A percentile compares a stretch with the other conserved stretches of the same genome.
phyloP scores from a whole-genome alignment of 768 basidiomycete genomes.

The Hericium erinaceus region DNA sequence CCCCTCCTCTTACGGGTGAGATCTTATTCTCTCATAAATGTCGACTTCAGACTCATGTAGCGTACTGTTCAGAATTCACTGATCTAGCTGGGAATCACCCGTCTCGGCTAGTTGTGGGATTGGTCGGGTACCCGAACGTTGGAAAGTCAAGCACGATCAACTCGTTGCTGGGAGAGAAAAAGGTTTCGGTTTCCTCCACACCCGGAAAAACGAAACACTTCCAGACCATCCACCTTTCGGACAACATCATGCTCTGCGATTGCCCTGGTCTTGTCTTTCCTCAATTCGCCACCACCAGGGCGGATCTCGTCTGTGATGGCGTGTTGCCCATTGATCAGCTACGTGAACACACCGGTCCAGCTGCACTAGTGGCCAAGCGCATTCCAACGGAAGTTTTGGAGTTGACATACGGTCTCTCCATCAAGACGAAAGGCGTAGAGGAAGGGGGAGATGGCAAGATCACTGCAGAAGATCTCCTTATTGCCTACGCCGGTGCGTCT shows the following conservation, averaged over 20 bases:
- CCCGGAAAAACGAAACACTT: slow-evolving; percentile 99
- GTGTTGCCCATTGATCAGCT: slow-evolving; percentile 97
- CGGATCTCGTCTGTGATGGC: slow-evolving; percentile 92
- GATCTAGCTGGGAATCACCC: slow-evolving; percentile 48
- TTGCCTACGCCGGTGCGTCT: slow-evolving; percentile 76
- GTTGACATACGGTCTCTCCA: slow-evolving; percentile 77
- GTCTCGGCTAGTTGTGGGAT: slow-evolving; percentile 66
- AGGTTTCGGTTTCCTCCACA: slow-evolving; percentile 96
- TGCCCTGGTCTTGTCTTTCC: slow-evolving; percentile 98
- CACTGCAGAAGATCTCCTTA: slow-evolving; percentile 72
- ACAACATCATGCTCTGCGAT: slow-evolving; percentile 82
- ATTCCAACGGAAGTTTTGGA: slow-evolving; percentile 82
- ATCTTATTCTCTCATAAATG: slow-evolving; percentile 13
- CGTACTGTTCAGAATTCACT: slow-evolving; percentile 40
- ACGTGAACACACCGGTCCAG: slow-evolving; percentile 84
- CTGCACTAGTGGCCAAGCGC: slow-evolving; percentile 64
- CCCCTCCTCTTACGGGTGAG: slow-evolving; percentile 65
- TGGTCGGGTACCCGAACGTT: slow-evolving; percentile 98
- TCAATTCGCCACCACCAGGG: slow-evolving; percentile 95
- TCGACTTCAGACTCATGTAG: slow-evolving; percentile 1
- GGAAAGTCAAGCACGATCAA: slow-evolving; percentile 99
- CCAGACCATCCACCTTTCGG: slow-evolving; percentile 93
- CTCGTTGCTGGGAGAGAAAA: slow-evolving; percentile 90
- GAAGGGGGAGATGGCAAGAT: slow-evolving; percentile 79
- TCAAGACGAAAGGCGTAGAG: slow-evolving; percentile 53